Evolutionary conservation across 2,329 filamentous ascomycete genomes (phyloP).

Genomic region (Didymella exigua): DNA sequence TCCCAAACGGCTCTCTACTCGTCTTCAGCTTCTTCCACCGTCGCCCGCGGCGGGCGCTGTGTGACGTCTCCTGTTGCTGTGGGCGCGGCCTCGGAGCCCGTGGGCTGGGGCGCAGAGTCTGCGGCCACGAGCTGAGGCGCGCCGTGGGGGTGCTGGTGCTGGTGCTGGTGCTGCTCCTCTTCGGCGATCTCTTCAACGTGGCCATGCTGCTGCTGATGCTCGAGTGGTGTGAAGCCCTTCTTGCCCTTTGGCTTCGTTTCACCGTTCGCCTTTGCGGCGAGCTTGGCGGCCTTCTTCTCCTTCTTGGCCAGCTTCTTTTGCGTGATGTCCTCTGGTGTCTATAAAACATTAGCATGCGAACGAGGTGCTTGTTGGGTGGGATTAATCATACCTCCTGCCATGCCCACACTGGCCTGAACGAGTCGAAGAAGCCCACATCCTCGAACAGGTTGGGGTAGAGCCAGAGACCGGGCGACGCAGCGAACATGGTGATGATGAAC

Average conservation of each 20-base stretch:
- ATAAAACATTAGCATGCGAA: slow-evolving; percentile 1
- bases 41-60: slow-evolving; percentile 42
- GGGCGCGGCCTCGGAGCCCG: slow-evolving; percentile 33
- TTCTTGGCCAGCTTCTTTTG: slow-evolving; percentile 53
- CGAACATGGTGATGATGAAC: slow-evolving; percentile 91
- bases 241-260: slow-evolving; percentile 43
- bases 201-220: slow-evolving; percentile 18
- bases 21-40: slow-evolving; percentile 47
- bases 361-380: not conserved
- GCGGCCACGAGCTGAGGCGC: slow-evolving; percentile 22
- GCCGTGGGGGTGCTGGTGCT: slow-evolving; percentile 4
- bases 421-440: slow-evolving; percentile 97
- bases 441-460: slow-evolving; percentile 97
- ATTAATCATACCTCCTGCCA: slow-evolving; percentile 81
- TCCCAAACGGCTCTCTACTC: slow-evolving; percentile 32
- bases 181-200: slow-evolving; percentile 10
- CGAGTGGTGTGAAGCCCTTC: slow-evolving; percentile 40
- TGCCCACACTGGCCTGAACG: slow-evolving; percentile 93
- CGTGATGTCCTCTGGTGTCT: slow-evolving; percentile 52
- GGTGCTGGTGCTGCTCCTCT: slow-evolving; percentile 2
- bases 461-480: slow-evolving; percentile 87
- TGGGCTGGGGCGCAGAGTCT: slow-evolving; percentile 35
- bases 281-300: slow-evolving; percentile 44
- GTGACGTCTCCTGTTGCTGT: slow-evolving; percentile 21
- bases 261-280: slow-evolving; percentile 33